Base-by-base conservation (phyloP, 2,329 filamentous ascomycete genomes). In the Neonectria punicea region DNA sequence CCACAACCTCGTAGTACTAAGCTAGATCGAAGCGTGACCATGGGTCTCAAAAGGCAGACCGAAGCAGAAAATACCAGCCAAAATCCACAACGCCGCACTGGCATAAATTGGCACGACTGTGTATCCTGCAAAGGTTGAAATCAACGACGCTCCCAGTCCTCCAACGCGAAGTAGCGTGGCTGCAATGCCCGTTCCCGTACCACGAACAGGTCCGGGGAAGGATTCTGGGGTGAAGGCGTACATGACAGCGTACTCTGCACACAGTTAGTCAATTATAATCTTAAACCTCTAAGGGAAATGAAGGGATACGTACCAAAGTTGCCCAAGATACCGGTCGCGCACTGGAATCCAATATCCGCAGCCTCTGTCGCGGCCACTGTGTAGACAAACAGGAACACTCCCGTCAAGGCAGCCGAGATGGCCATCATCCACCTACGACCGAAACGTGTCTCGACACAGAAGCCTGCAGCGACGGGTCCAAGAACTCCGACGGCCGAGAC, bases 131-230 rank as follows among this genome's bases (percentile, higher is more conserved):
- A 81, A 81, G 0, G 81, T 80, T 0, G 80, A 82, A 14, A 83
- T 78, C 18, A 84, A 67, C 22, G 80, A 80, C 1, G 82, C 82
- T 1, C 75, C 74, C 2, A 84, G 71, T 1, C 82, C 81, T 58
- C 78, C 78, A 7, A 79, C 44, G 2, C 80, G 77, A 13, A 80
- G 73, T 9, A 80, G 67, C 1, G 79, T 80, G 0, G 82, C 81
- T 0, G 81, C 80, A 5, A 80, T 73, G 1, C 85, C 85, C 2
- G 83, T 84, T 6, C 84, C 86, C 0, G 85, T 86, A 22, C 85
- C 86, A 6, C 85, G 79, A 56, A 84, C 80, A 0, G 84, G 83
- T 2, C 82, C 84, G 0, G 85, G 85, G 76, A 87, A 87, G 5
- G 84, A 84, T 67, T 88, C 85, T 0, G 86, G 86, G 0, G 85